phyloP scores from a whole-genome alignment of 441 rosid genomes.

The Raphanus hybrid region DNA sequence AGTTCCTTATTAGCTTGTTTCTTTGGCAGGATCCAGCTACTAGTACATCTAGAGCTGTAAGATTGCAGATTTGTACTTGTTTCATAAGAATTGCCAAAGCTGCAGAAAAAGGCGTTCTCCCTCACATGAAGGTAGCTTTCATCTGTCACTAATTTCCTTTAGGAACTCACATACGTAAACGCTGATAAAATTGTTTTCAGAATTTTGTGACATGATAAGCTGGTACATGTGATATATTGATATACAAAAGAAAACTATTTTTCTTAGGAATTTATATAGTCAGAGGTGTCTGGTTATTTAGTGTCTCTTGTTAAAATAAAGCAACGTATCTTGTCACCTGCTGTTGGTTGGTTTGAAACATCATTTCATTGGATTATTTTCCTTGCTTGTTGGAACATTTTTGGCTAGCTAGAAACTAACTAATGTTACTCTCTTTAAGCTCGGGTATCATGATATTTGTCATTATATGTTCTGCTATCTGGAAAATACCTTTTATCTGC shows the following conservation, averaged over 20 bases:
- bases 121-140: conserved; percentile 89
- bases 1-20: conserved; percentile 26
- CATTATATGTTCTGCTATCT: not conserved
- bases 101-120: conserved; percentile 86
- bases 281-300: conserved; percentile 19
- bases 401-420: conserved; percentile 9
- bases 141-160: conserved; percentile 16
- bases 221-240: conserved; percentile 6
- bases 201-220: conserved; percentile 8
- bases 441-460: conserved; percentile 1
- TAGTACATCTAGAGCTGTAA: conserved; percentile 74
- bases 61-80: conserved; percentile 89
- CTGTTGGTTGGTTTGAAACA: no score
- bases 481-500: not conserved
- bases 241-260: not conserved
- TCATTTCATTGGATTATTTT: no score
- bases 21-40: conserved; percentile 82
- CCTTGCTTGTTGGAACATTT: not conserved
- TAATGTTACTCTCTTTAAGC: not conserved
- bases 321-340: not conserved
- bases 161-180: conserved; percentile 21
- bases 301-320: conserved; percentile 24
- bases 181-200: not conserved
- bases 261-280: conserved; percentile 3
- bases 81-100: conserved; percentile 93